These are phyloP conservation scores for Exutisphaerella laricina DNA, from an alignment of 2,329 filamentous ascomycete species.

Conservation along the genomic window DNA sequence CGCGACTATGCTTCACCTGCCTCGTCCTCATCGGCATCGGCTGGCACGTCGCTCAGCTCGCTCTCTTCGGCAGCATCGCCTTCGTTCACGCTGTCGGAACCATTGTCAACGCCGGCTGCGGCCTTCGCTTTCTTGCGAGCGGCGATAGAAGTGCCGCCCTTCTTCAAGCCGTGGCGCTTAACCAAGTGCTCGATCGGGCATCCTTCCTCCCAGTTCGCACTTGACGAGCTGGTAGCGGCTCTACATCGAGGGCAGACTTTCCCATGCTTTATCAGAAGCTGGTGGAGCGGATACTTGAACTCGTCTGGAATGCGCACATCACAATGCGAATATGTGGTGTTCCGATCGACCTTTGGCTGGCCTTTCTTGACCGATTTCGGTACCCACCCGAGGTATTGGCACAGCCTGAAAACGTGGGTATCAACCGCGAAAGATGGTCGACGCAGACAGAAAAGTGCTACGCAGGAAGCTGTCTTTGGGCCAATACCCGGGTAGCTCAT, in stretches of 20 bases:
- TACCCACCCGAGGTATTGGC: slow-evolving; percentile 58
- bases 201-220: slow-evolving; percentile 57
- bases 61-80: slow-evolving; percentile 62
- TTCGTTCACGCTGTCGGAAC: slow-evolving; percentile 44
- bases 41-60: slow-evolving; percentile 22
- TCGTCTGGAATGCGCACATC: slow-evolving; percentile 57
- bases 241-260: slow-evolving; percentile 57
- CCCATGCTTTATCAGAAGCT: slow-evolving; percentile 57
- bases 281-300: slow-evolving; percentile 58
- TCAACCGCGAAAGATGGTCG: slow-evolving; percentile 61
- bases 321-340: slow-evolving; percentile 54
- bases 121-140: slow-evolving; percentile 50
- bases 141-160: slow-evolving; percentile 35
- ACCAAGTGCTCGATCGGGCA: slow-evolving; percentile 62
- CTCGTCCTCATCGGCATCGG: background rate
- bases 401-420: slow-evolving; percentile 60
- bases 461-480: slow-evolving; percentile 61
- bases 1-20: background rate
- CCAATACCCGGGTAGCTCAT: slow-evolving; percentile 58
- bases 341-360: slow-evolving; percentile 43
- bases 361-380: slow-evolving; percentile 43
- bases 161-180: slow-evolving; percentile 51
- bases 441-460: slow-evolving; percentile 59
- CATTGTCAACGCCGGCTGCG: slow-evolving; percentile 70
- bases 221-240: slow-evolving; percentile 56